Conservation (phyloP, 805 yeast genomes). For the Isabelozyma heimii region DNA sequence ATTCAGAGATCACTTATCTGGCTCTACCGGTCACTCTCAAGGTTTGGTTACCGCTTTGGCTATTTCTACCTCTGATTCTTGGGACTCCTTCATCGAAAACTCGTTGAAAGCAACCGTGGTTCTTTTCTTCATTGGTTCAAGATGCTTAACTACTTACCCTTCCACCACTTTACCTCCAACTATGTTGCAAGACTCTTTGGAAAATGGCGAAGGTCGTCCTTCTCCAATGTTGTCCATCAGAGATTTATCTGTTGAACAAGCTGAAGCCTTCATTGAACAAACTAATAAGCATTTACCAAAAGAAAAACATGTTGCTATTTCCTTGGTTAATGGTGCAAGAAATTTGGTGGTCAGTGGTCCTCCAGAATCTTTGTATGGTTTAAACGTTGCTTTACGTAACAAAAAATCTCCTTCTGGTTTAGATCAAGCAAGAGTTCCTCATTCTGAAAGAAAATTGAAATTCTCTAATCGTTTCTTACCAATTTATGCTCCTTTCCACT, state of each 20-base stretch:
- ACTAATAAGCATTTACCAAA: constrained; percentile 92
- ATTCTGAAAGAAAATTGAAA: constrained; percentile 88
- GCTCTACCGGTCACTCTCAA: constrained; percentile 88
- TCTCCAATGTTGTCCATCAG: constrained; percentile 96
- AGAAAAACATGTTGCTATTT: constrained; percentile 86
- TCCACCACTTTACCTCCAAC: constrained; percentile 93
- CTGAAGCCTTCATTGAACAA: constrained; percentile 71
- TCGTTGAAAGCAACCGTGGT: constrained; percentile 78
- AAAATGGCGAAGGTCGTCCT: constrained; percentile 93
- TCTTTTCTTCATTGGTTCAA: constrained; percentile 89
- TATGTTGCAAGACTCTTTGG: constrained; percentile 85
- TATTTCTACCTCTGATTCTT: constrained; percentile 72
- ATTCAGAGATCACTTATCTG: constrained; percentile 63
- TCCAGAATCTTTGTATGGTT: constrained; percentile 95
- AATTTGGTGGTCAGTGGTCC: constrained; percentile 96
- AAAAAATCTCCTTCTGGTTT: constrained; percentile 92
- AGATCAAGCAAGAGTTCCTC: constrained; percentile 93
- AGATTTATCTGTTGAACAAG: constrained; percentile 78
- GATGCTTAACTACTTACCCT: constrained; percentile 89
- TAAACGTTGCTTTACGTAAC: constrained; percentile 86
- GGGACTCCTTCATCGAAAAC: constrained; percentile 77
- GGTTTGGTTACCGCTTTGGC: constrained; percentile 93
- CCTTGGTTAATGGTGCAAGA: constrained; percentile 93
- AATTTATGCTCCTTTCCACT: constrained; percentile 95
- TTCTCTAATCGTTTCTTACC: constrained; percentile 93